Evolutionary conservation across 2,329 filamentous ascomycete genomes (phyloP).

Genomic region (Cercospora zeina): DNA sequence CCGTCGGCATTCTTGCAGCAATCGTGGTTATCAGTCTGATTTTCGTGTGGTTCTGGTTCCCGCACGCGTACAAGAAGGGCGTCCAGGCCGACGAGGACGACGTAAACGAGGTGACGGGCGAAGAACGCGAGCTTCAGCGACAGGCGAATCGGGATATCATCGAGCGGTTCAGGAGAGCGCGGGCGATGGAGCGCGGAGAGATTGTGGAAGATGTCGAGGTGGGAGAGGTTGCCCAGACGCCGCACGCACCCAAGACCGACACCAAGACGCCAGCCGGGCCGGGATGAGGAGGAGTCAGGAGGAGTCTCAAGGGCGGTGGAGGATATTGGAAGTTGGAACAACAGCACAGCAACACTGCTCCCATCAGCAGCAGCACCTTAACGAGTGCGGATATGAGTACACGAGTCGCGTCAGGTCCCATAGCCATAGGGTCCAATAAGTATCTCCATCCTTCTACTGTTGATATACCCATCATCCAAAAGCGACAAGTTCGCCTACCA

Average conservation of each 20-base stretch:
- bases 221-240: background rate
- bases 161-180: conserved; percentile 26
- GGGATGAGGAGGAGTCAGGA: background rate
- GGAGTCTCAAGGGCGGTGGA: too few relatives aligned
- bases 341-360: too few relatives aligned
- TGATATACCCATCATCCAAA: background rate
- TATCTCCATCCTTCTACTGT: too few relatives aligned
- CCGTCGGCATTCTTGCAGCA: conserved; percentile 34
- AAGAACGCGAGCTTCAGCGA: conserved; percentile 22
- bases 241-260: conserved; percentile 1
- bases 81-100: conserved; percentile 27
- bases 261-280: conserved; percentile 1
- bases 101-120: conserved; percentile 19
- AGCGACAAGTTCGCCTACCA: conserved; percentile 18
- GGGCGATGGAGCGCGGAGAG: conserved; percentile 23
- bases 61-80: conserved; percentile 31
- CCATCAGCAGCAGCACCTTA: too few relatives aligned
- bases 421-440: too few relatives aligned
- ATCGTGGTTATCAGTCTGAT: conserved; percentile 30
- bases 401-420: too few relatives aligned
- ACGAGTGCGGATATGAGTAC: too few relatives aligned
- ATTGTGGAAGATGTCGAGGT: conserved; percentile 20
- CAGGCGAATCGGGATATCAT: conserved; percentile 25
- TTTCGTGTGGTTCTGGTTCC: conserved; percentile 38
- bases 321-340: too few relatives aligned